These are phyloP conservation scores for Exobasidium cylindrosporum DNA, from an alignment of 1,284 basidiomycete genomes.

Conservation along the genomic window DNA sequence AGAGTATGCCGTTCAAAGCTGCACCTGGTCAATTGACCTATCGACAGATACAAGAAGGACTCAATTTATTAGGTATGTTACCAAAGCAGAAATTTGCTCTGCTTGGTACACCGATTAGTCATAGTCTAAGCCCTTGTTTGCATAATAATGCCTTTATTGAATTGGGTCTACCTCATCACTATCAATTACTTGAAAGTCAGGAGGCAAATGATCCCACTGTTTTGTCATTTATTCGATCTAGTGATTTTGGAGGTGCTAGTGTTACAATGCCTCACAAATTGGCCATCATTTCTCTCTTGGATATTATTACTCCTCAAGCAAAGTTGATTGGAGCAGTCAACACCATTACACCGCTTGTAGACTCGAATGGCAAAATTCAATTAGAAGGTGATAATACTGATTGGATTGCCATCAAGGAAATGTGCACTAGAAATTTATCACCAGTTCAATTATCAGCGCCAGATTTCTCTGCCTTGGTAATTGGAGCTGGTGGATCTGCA, in stretches of 20 bases:
- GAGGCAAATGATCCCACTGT: constrained; percentile 66
- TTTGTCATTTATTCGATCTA: constrained; percentile 64
- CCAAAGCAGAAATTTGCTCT: constrained; percentile 74
- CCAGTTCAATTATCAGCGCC: constrained; percentile 25
- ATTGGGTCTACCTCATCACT: constrained; percentile 70
- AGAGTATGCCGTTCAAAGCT: constrained; percentile 70
- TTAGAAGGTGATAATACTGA: constrained; percentile 53
- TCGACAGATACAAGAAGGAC: constrained; percentile 74
- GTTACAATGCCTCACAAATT: constrained; percentile 65
- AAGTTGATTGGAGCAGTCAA: constrained; percentile 52
- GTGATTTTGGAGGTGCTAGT: constrained; percentile 87
- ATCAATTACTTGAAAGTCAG: constrained; percentile 68
- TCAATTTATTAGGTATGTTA: constrained; percentile 75
- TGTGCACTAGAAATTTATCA: constrained; percentile 24
- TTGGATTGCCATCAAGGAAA: constrained; percentile 47
- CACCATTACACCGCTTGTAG: constrained; percentile 42
- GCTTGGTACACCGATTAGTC: constrained; percentile 81
- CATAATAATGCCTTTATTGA: constrained; percentile 84
- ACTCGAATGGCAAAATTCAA: constrained; percentile 15
- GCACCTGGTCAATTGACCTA: constrained; percentile 92
- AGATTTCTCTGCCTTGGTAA: constrained; percentile 40
- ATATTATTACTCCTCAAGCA: constrained; percentile 43
- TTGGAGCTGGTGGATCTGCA: constrained; percentile 53
- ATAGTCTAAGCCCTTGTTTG: constrained; percentile 86
- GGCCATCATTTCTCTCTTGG: constrained; percentile 43